Evolutionary conservation across 2,329 filamentous ascomycete genomes (phyloP).

Genomic region (Sordariomycetes sp.): DNA sequence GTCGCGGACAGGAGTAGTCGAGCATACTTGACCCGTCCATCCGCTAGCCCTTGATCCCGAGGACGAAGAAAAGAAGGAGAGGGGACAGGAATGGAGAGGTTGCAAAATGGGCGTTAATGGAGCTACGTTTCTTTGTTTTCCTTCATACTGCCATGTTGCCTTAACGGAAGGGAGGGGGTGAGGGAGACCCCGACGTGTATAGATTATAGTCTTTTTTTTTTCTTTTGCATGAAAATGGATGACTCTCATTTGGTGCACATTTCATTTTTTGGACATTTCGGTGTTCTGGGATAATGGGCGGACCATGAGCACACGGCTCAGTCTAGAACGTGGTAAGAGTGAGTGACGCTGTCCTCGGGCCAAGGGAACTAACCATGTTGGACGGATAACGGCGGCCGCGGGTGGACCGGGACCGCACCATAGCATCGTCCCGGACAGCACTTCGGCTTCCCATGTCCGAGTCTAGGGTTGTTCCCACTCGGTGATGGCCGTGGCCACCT

Average conservation of each 20-base stretch:
- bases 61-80: background rate
- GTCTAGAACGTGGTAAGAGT: too few relatives aligned
- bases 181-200: background rate
- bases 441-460: too few relatives aligned
- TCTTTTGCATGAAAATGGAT: background rate
- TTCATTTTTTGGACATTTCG: background rate
- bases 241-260: background rate
- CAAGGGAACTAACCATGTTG: too few relatives aligned
- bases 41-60: background rate
- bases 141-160: background rate
- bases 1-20: too few relatives aligned
- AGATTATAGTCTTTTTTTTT: background rate
- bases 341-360: too few relatives aligned
- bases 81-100: background rate
- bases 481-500: too few relatives aligned
- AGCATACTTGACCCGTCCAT: too few relatives aligned
- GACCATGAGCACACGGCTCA: too few relatives aligned
- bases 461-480: too few relatives aligned
- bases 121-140: background rate
- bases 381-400: too few relatives aligned
- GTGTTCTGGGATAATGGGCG: background rate
- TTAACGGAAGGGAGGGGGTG: background rate
- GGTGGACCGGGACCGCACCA: too few relatives aligned
- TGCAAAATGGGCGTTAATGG: background rate
- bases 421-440: too few relatives aligned